Conservation (phyloP, 805 yeast species). For the Saturnispora besseyi region DNA sequence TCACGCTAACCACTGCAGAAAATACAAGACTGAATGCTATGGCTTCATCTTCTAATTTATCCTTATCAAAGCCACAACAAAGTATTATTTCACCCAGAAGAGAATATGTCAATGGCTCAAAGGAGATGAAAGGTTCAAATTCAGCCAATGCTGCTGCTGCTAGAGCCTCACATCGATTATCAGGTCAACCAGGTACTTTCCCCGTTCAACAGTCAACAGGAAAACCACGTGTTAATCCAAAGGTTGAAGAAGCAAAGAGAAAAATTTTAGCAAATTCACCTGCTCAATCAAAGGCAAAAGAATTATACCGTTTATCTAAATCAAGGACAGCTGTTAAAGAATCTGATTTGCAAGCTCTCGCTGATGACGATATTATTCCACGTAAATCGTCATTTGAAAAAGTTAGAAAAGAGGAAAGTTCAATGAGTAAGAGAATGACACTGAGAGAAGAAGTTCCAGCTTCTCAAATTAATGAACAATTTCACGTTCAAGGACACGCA, state of each 20-base stretch:
- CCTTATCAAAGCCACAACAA: background rate
- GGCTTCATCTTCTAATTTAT: constrained; percentile 27
- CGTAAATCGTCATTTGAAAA: constrained; percentile 53
- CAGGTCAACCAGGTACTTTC: constrained; percentile 9
- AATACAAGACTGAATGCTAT: constrained; percentile 67
- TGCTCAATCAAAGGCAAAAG: constrained; percentile 38
- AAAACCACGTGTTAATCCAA: constrained; percentile 8
- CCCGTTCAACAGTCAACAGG: constrained; percentile 6
- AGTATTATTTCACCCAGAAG: background rate
- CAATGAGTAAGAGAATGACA: constrained; percentile 25
- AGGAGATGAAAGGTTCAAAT: background rate
- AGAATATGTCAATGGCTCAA: background rate
- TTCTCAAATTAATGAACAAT: too few species aligned
- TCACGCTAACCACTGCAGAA: constrained; percentile 68
- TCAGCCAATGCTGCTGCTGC: constrained; percentile 26
- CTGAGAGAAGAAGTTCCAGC: constrained; percentile 17
- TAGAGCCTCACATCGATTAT: constrained; percentile 21
- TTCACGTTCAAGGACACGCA: background rate
- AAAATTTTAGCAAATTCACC: constrained; percentile 14
- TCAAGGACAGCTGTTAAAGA: constrained; percentile 12
- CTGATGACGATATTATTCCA: constrained; percentile 8
- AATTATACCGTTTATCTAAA: constrained; percentile 43
- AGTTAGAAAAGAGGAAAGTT: constrained; percentile 19
- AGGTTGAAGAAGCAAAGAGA: constrained; percentile 13
- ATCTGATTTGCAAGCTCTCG: constrained; percentile 6